A percentile compares a stretch with the other conserved stretches of the same genome.
phyloP scores from a whole-genome alignment of 1,284 basidiomycete genomes.

The Entoloma clypeatum region DNA sequence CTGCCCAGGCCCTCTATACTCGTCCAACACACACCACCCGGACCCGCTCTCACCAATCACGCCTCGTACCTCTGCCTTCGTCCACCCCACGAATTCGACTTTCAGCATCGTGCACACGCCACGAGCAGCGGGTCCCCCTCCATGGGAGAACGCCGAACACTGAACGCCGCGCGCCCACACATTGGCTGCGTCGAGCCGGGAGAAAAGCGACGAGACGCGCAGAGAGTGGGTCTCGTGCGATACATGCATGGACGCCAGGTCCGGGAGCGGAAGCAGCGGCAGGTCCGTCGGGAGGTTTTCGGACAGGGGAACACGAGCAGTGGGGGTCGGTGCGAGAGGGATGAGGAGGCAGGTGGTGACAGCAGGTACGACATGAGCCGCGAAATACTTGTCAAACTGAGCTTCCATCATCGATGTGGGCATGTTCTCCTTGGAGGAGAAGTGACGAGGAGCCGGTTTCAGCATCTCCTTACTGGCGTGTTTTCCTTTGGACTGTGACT shows the following conservation, averaged over 20 bases:
- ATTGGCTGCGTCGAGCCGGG: constrained; percentile 56
- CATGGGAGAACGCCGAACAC: constrained; percentile 52
- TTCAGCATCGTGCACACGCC: constrained; percentile 62
- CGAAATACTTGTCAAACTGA: constrained; percentile 64
- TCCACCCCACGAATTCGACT: constrained; percentile 70
- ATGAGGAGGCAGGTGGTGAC: constrained; percentile 66
- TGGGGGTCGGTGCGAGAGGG: constrained; percentile 69
- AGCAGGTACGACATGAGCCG: constrained; percentile 32
- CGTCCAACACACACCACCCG: constrained; percentile 74
- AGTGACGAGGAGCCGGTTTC: constrained; percentile 31
- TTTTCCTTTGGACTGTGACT: constrained; percentile 21
- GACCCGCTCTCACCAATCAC: constrained; percentile 65
- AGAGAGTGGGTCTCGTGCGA: constrained; percentile 53
- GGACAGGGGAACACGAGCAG: constrained; percentile 56
- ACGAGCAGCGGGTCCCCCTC: constrained; percentile 26
- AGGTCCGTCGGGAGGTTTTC: constrained; percentile 23
- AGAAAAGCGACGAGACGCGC: constrained; percentile 65
- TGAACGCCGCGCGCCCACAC: constrained; percentile 62
- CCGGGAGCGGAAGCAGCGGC: constrained; percentile 52
- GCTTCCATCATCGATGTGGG: constrained; percentile 16
- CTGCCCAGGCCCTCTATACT: constrained; percentile 28
- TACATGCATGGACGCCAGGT: constrained; percentile 48
- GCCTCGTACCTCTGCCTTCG: constrained; percentile 50
- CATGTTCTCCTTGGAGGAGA: constrained; percentile 17
- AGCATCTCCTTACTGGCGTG: constrained; percentile 22